These are phyloP conservation scores for Ceratocystis ficicola DNA, from an alignment of 2,329 filamentous ascomycete species.

Conservation along the genomic window DNA sequence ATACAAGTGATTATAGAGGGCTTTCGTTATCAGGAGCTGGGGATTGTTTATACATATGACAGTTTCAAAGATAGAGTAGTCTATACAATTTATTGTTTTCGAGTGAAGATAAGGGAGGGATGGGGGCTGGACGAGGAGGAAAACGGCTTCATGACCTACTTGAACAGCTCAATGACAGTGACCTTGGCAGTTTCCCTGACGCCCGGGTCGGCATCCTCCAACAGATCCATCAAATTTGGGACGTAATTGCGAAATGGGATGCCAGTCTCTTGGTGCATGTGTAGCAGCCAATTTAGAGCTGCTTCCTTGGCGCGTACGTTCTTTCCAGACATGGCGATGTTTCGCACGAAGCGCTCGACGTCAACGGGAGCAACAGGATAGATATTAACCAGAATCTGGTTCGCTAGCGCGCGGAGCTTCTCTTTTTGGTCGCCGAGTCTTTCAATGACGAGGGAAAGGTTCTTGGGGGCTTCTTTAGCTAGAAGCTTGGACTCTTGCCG, in stretches of 20 bases:
- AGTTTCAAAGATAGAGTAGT: too few relatives aligned
- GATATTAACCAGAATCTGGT: slow-evolving; percentile 64
- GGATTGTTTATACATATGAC: too few relatives aligned
- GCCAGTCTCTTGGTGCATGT: slow-evolving; percentile 72
- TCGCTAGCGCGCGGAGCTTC: slow-evolving; percentile 62
- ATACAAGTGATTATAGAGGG: too few relatives aligned
- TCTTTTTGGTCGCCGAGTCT: slow-evolving; percentile 82
- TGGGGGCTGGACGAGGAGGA: too few relatives aligned
- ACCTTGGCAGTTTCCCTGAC: slow-evolving; percentile 75
- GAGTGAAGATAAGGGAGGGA: background rate
- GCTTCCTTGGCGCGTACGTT: slow-evolving; percentile 76
- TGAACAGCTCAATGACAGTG: slow-evolving; percentile 77
- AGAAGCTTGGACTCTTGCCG: slow-evolving; percentile 71
- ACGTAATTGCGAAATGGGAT: slow-evolving; percentile 77
- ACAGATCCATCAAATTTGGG: slow-evolving; percentile 65
- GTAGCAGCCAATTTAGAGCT: slow-evolving; percentile 69
- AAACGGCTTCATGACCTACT: slow-evolving; percentile 35
- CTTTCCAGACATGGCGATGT: slow-evolving; percentile 64
- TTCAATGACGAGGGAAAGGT: slow-evolving; percentile 66
- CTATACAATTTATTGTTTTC: too few relatives aligned
- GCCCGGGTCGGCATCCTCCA: slow-evolving; percentile 81
- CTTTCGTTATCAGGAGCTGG: too few relatives aligned
- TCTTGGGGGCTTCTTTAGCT: slow-evolving; percentile 55
- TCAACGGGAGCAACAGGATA: slow-evolving; percentile 58
- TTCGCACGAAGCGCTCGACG: slow-evolving; percentile 68